Conservation (phyloP, 176 grass and related monocot genomes). For the Oryza glumipatula region DNA sequence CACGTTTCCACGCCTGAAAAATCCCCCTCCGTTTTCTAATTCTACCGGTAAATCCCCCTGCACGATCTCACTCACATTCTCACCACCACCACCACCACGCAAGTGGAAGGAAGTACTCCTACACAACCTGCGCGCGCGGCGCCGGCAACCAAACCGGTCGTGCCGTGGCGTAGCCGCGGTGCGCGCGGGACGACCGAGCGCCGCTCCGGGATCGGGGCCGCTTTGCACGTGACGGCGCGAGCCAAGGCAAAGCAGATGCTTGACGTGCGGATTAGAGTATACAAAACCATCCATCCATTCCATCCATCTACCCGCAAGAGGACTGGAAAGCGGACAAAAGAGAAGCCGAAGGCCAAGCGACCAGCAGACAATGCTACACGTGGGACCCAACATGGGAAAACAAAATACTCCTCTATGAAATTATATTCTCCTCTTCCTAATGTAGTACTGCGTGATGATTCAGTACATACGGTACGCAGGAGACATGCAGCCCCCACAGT, state of each 20-base stretch:
- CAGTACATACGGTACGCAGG: not conserved
- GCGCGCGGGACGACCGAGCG: not conserved
- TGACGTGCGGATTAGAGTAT: slow-evolving; percentile 54
- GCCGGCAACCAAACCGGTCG: not conserved
- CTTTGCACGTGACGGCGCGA: slow-evolving; percentile 54
- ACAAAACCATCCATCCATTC: slow-evolving; percentile 1
- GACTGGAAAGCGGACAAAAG: slow-evolving; percentile 36
- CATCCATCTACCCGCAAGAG: not conserved
- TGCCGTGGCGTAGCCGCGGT: not conserved
- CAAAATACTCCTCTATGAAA: not conserved
- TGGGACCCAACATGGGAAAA: slow-evolving; percentile 4
- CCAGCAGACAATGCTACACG: slow-evolving; percentile 16
- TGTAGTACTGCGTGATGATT: slow-evolving; percentile 1
- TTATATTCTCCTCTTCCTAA: not conserved
- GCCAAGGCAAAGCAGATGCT: slow-evolving; percentile 61
- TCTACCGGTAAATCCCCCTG: not conserved
- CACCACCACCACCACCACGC: not conserved
- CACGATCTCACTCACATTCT: not conserved
- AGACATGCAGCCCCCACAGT: slow-evolving; percentile 31
- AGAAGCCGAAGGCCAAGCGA: not conserved
- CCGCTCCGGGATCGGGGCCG: slow-evolving; percentile 41
- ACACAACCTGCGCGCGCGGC: too few species aligned
- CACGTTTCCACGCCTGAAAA: not conserved
- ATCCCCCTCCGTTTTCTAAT: not conserved
- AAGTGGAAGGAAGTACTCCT: too few species aligned